Conservation (phyloP, 2,329 filamentous ascomycete genomes). For the Aureobasidium vineae region DNA sequence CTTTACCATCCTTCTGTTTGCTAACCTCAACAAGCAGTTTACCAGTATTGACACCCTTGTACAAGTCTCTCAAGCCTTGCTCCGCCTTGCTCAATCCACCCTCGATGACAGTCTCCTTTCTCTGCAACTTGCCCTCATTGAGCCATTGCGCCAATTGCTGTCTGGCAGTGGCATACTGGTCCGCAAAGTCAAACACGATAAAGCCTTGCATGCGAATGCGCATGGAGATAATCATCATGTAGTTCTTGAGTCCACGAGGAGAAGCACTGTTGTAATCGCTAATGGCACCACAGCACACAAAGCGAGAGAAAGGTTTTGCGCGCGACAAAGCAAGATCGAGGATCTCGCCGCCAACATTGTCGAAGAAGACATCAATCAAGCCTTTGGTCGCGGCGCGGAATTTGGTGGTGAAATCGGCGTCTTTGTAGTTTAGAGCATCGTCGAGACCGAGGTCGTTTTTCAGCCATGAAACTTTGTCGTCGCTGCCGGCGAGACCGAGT, state of each 20-base stretch:
- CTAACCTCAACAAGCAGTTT: slow-evolving; percentile 23
- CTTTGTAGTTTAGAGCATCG: slow-evolving; percentile 68
- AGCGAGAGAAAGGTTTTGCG: slow-evolving; percentile 60
- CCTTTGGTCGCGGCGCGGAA: slow-evolving; percentile 49
- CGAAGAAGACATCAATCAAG: slow-evolving; percentile 56
- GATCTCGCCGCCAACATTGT: slow-evolving; percentile 67
- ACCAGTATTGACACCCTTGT: slow-evolving; percentile 22
- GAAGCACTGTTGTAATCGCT: slow-evolving; percentile 62
- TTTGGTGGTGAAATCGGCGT: slow-evolving; percentile 57
- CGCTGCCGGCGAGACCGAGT: slow-evolving; percentile 63
- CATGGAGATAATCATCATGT: slow-evolving; percentile 54
- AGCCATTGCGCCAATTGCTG: slow-evolving; percentile 66
- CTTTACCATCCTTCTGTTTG: slow-evolving; percentile 15
- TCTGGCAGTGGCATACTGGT: slow-evolving; percentile 57
- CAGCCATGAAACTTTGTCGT: slow-evolving; percentile 64
- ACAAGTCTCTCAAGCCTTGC: slow-evolving; percentile 22
- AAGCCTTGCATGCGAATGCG: slow-evolving; percentile 66
- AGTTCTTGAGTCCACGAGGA: slow-evolving; percentile 58
- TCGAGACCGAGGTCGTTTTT: slow-evolving; percentile 65
- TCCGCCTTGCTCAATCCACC: slow-evolving; percentile 21
- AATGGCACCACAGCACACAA: slow-evolving; percentile 69
- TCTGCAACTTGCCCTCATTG: slow-evolving; percentile 56
- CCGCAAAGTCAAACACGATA: slow-evolving; percentile 66
- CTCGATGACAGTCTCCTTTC: slow-evolving; percentile 21
- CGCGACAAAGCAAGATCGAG: slow-evolving; percentile 63